A percentile compares a stretch with the other conserved stretches of the same genome.
These are phyloP conservation scores for Zymoseptoria crescenta DNA, from an alignment of 2,329 filamentous ascomycete genomes.

Conservation along the genomic window DNA sequence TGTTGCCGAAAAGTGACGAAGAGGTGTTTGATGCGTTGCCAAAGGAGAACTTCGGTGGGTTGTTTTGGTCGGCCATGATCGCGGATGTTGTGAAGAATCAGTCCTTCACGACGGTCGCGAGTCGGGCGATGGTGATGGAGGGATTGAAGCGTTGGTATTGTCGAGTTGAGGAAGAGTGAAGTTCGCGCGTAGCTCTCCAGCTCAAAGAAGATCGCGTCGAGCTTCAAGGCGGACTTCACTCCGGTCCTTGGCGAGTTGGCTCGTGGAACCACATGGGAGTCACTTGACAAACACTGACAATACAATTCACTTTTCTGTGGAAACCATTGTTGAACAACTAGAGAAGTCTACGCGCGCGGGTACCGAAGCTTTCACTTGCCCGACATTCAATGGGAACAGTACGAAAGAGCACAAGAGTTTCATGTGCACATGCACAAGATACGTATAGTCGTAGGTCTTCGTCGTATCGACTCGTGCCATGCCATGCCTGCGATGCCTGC, in stretches of 20 bases:
- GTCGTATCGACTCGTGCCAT: not conserved
- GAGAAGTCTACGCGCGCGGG: not conserved
- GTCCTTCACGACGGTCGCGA: slow-evolving; percentile 1
- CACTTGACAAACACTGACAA: not conserved
- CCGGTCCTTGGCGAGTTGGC: not conserved
- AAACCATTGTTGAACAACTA: not conserved
- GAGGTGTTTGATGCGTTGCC: slow-evolving; percentile 1
- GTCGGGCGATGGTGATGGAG: not conserved
- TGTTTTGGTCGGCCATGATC: slow-evolving; percentile 16
- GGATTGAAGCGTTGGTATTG: not conserved
- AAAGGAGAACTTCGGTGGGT: slow-evolving; percentile 11
- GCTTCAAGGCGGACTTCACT: not conserved
- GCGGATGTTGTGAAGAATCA: not conserved
- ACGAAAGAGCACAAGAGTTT: not conserved
- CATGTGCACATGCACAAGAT: not conserved
- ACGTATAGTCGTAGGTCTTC: not conserved
- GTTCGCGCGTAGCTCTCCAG: not conserved
- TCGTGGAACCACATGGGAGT: no score
- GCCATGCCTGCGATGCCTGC: not conserved
- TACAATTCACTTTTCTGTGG: not conserved
- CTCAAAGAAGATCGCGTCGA: not conserved
- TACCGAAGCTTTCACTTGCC: not conserved
- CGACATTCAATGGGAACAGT: not conserved
- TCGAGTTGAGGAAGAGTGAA: slow-evolving; percentile 3
- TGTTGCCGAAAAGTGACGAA: slow-evolving; percentile 6